phyloP scores from a whole-genome alignment of 2,329 filamentous ascomycete species.

The Phialophora chinensis region DNA sequence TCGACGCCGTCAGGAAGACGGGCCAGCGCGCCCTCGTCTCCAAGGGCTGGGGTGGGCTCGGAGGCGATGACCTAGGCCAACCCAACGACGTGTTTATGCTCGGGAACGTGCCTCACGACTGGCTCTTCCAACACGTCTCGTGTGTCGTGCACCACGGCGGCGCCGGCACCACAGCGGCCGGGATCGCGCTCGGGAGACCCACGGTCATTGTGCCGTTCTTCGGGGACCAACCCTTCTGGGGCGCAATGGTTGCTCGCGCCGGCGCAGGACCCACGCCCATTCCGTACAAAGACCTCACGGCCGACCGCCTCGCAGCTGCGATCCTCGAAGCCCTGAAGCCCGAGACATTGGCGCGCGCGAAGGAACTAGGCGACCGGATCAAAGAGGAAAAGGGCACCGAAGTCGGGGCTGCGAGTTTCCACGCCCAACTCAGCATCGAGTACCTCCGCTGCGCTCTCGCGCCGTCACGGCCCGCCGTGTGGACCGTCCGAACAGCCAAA shows the following conservation, averaged over 20 bases:
- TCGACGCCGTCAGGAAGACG: constrained; percentile 69
- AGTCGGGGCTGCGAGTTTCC: constrained; percentile 70
- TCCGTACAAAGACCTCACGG: constrained; percentile 70
- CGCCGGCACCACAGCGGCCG: constrained; percentile 86
- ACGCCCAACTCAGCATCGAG: constrained; percentile 69
- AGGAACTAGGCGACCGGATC: constrained; percentile 68
- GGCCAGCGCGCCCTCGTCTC: constrained; percentile 81
- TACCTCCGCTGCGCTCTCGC: constrained; percentile 72
- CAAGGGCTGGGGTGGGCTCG: constrained; percentile 86
- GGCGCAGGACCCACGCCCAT: constrained; percentile 75
- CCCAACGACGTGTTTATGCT: constrained; percentile 82
- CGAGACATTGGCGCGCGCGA: constrained; percentile 62
- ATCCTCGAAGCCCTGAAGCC: constrained; percentile 67
- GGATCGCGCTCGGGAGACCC: constrained; percentile 80
- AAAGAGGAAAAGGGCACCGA: constrained; percentile 68
- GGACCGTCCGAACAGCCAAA: constrained; percentile 69
- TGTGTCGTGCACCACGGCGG: constrained; percentile 87
- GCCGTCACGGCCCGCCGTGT: constrained; percentile 72
- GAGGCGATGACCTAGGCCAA: constrained; percentile 70
- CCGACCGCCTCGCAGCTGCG: constrained; percentile 68
- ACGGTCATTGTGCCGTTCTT: constrained; percentile 88
- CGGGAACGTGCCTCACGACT: constrained; percentile 85
- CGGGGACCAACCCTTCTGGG: constrained; percentile 84
- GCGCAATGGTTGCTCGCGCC: constrained; percentile 73
- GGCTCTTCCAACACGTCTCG: constrained; percentile 81